Evolutionary conservation across 768 basidiomycete species (phyloP), one percentile per base, ranked within the genome.

Genomic region (Roridomyces roridus): DNA sequence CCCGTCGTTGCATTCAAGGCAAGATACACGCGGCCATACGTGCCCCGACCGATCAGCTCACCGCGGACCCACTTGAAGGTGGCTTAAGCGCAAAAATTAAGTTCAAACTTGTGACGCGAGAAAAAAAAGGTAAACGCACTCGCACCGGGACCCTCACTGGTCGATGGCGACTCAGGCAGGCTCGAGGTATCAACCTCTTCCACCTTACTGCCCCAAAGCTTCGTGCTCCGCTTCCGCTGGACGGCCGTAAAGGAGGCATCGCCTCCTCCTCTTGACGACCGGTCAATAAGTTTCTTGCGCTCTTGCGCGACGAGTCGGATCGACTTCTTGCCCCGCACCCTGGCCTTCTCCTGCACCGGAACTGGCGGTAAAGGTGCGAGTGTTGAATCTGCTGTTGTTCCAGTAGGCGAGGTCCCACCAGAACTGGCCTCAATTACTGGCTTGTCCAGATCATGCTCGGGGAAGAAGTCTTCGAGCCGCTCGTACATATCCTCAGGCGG

Each of bases 61-160:
- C 97, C 97, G 65, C 96, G 90, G 35, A 98, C 92, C 97, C 97
- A 98, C 70, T 96, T 96, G 80, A 98, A 95, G 39, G 95, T 95
- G 23, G 86, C 92, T 91, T 67, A 15, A 67, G 50, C 60, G 23
- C 40, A 59, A 54, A 51, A 26, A 39, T 23, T 25, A 18, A 51
- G 31, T 25, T 15, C 21, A 36, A 17, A 37, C 25, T n/a, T 20
- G 50, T n/a, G n/a, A n/a, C n/a, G 10, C 35, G 43, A 24, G n/a
- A 18, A 45, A 26, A 51, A 51, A 46, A 44, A 48, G 50, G 51
- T 64, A 53, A 45, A 82, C 91, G 68, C 72, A 94, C 91, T 88
- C 91, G 68, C 72, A 94, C 91, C 88, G 21, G 87, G 81, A 36
- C 84, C 83, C 56, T 83, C 78, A 28, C 46, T 56, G 44, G 55